Base-by-base conservation (phyloP, 192 early-diverging fungal species). In the Entophlyctis luteolus region DNA sequence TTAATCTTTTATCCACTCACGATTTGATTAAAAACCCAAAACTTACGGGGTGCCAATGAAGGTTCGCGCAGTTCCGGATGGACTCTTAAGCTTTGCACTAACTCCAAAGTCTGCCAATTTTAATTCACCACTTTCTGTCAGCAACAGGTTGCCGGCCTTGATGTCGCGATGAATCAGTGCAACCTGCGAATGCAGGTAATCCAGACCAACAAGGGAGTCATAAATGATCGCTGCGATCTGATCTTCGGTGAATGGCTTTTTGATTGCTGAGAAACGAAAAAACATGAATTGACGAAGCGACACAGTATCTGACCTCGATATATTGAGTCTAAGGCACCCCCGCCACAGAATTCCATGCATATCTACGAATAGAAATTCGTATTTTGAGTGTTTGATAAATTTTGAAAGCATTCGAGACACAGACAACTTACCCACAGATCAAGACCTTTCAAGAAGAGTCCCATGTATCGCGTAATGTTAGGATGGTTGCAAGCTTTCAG, bases 31-130 rank as follows among this genome's bases (percentile, higher is more conserved):
- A 55, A 27, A 32, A 49, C 36, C 31, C 20, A 14, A 6, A 29
- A 74, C 74, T 57, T 65, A 86, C 78, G 85, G 85, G 1, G 85
- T 87, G 32, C 85, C 85, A 67, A 87, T 86, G 49, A 87, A 87
- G 22, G 85, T 86, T 23, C 76, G 71, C 1, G 84, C 84, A 4
- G 74, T 68, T 22, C 71, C 80, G 20, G 53, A 55, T 22, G 74
- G 37, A 38, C 28, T 52, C 49, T 71, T 74, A 50, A 87, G 59
- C 53, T 84, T 77, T n/a, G 81, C 85, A 18, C 84, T 87, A 12
- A 87, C 85, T 31, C 85, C 85, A 72, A 87, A 87, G 72, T 87
- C 85, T 32, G 80, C 83, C 16, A 87, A 68, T 55, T 87, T 87
- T 35, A 81, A 38, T 57, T 83, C 76, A 4, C 85, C 85, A 18